Percentiles rank a stretch among this genome's conserved stretches.
Conservation (phyloP, 2,329 filamentous ascomycete species). For the Talaromyces sp. region DNA sequence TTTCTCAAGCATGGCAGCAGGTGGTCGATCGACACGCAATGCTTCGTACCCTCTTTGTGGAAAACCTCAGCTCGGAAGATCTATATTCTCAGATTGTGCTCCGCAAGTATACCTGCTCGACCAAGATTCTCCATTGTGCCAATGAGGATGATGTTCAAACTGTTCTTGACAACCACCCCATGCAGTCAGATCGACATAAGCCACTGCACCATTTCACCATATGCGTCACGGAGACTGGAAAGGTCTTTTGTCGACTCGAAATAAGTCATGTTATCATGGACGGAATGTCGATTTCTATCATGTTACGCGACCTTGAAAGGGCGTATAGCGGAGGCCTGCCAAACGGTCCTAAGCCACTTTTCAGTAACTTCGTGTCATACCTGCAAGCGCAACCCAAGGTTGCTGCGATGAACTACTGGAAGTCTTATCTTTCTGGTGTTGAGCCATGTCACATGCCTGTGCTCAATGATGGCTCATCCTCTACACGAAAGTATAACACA, state of each 20-base stretch:
- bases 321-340: constrained; percentile 46
- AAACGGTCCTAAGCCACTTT: constrained; percentile 23
- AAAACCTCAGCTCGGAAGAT: constrained; percentile 29
- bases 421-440: constrained; percentile 32
- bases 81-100: constrained; percentile 31
- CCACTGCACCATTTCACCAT: constrained; percentile 50
- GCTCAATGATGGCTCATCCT: constrained; percentile 28
- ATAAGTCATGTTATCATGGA: constrained; percentile 55
- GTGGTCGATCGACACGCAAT: constrained; percentile 18
- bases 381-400: neutral
- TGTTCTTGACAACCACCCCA: constrained; percentile 31
- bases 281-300: constrained; percentile 45
- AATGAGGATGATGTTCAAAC: constrained; percentile 30
- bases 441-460: constrained; percentile 40
- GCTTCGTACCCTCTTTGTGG: constrained; percentile 29
- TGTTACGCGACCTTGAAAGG: constrained; percentile 29
- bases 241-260: constrained; percentile 36
- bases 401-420: constrained; percentile 31
- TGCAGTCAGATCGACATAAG: constrained; percentile 26
- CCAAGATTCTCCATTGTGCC: constrained; percentile 22
- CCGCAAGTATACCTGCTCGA: constrained; percentile 32
- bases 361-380: constrained; percentile 17
- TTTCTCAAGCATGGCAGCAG: constrained; percentile 24
- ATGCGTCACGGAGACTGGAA: constrained; percentile 33
- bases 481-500: constrained; percentile 8